phyloP scores from a whole-genome alignment of 1,284 basidiomycete species.

The Vanrija sp. region DNA sequence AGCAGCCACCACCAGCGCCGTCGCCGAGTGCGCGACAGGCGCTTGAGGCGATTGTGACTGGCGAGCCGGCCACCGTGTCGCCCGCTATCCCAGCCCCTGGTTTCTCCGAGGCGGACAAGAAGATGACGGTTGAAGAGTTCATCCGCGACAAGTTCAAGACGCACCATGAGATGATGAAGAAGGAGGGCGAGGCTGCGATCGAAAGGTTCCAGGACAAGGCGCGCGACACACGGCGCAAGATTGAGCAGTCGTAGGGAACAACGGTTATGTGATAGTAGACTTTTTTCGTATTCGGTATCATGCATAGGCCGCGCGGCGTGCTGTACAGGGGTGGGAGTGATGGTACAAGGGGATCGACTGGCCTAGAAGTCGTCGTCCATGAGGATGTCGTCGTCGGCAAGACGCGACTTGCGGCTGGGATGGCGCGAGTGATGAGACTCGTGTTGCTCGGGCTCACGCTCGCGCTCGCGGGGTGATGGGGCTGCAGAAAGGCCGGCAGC shows the following conservation, averaged over 20 bases:
- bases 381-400: too few species aligned
- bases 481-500: too few species aligned
- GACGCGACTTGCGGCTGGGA: too few species aligned
- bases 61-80: neutral
- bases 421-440: too few species aligned
- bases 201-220: constrained; percentile 58
- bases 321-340: too few species aligned
- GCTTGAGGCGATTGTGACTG: constrained; percentile 13
- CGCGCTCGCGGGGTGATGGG: too few species aligned
- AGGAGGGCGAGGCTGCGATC: constrained; percentile 56
- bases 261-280: too few species aligned
- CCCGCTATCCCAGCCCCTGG: constrained; percentile 1
- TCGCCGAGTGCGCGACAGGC: constrained; percentile 6
- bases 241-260: neutral
- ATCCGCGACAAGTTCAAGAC: constrained; percentile 9
- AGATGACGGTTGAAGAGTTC: constrained; percentile 18
- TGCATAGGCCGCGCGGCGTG: too few species aligned
- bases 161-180: constrained; percentile 9
- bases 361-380: too few species aligned
- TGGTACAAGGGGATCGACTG: too few species aligned
- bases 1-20: neutral
- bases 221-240: constrained; percentile 2
- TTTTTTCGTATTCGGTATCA: too few species aligned
- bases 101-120: constrained; percentile 8
- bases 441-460: too few species aligned